Conservation (phyloP, 2,329 filamentous ascomycete species). For the Sporothrix globosa region DNA sequence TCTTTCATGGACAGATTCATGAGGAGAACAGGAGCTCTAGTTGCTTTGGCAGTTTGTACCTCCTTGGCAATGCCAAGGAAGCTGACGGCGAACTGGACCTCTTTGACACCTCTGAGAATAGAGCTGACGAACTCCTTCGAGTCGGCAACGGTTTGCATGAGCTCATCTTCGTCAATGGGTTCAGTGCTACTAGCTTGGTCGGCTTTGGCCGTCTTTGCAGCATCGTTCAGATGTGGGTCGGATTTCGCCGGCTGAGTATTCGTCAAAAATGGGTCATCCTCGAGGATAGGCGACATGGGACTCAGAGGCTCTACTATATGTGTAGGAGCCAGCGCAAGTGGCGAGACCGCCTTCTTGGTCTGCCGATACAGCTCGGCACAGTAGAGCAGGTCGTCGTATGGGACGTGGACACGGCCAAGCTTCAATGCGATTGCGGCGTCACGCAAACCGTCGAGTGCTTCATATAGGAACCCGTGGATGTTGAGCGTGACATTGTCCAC, state of each 20-base stretch:
- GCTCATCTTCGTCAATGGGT: conserved; percentile 54
- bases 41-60: conserved; percentile 68
- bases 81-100: conserved; percentile 93
- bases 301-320: conserved; percentile 37
- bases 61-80: conserved; percentile 85
- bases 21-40: conserved; percentile 72
- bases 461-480: conserved; percentile 86
- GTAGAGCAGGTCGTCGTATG: conserved; percentile 79
- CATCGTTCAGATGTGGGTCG: background rate
- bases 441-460: conserved; percentile 80
- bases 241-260: background rate
- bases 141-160: conserved; percentile 84
- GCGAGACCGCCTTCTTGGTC: conserved; percentile 47
- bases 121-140: conserved; percentile 92
- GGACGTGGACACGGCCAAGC: conserved; percentile 84
- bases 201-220: background rate
- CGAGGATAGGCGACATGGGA: conserved; percentile 26
- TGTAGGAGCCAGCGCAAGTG: conserved; percentile 38
- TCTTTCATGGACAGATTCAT: conserved; percentile 90
- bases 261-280: conserved; percentile 10
- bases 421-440: conserved; percentile 91
- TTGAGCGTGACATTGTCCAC: conserved; percentile 87
- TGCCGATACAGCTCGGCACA: conserved; percentile 62
- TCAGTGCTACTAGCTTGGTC: background rate
- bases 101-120: conserved; percentile 87